Evolutionary conservation across 1,284 basidiomycete genomes (phyloP).

Genomic region (Puccinia hordei): DNA sequence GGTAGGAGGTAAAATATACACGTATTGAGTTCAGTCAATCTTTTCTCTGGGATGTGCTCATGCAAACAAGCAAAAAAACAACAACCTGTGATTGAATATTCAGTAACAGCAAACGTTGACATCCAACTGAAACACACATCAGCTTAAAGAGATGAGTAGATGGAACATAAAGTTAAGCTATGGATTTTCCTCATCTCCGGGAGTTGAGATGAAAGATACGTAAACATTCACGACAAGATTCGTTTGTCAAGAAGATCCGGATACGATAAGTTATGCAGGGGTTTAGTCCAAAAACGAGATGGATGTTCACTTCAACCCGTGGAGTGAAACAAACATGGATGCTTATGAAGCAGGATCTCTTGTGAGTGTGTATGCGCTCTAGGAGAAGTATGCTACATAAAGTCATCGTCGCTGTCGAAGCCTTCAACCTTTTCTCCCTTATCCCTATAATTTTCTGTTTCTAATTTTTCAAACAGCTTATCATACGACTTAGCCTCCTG

Average conservation of each 20-base stretch:
- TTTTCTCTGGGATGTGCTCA: too few relatives aligned
- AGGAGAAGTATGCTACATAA: slow-evolving; percentile 36
- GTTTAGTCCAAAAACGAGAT: not conserved
- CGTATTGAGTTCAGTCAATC: too few relatives aligned
- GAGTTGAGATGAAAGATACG: not conserved
- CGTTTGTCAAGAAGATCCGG: not conserved
- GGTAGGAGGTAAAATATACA: too few relatives aligned
- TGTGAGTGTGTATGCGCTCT: not conserved
- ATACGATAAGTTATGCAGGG: not conserved
- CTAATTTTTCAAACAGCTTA: slow-evolving; percentile 28
- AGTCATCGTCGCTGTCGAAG: slow-evolving; percentile 51
- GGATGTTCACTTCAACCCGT: not conserved
- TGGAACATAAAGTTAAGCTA: not conserved
- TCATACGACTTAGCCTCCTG: slow-evolving; percentile 40
- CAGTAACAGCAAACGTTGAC: not conserved
- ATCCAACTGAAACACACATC: not conserved
- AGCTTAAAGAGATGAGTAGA: not conserved
- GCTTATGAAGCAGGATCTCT: not conserved
- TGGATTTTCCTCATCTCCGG: not conserved
- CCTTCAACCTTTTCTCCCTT: slow-evolving; percentile 51
- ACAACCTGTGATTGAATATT: too few relatives aligned
- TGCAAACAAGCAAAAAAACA: too few relatives aligned
- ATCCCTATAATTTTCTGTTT: slow-evolving; percentile 28
- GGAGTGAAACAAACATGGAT: not conserved
- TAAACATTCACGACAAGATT: not conserved